Evolutionary conservation across 148 eudicot species (phyloP), one percentile per base, ranked within the genome.

Genomic region (Amaranthus hypochondriacus): DNA sequence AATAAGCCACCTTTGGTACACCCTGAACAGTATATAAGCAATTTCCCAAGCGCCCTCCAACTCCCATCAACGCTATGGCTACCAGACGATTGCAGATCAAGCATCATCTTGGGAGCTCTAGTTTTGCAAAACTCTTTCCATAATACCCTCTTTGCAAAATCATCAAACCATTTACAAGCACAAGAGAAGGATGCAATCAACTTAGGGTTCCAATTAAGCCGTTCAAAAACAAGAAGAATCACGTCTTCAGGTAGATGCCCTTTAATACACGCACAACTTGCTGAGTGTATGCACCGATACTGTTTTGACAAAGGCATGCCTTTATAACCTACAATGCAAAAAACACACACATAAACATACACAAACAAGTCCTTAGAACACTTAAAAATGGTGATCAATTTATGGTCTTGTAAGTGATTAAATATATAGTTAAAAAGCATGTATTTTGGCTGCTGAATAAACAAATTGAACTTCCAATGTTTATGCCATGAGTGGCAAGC

Each of bases 31-130:
- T 88, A 88, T 48, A 94, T 88, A 82, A 94, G 93, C 63, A 94
- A 86, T 91, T 94, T 94, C 14, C 90, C 98, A 66, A 94, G 95
- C 39, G 98, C 93, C 78, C 97, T 91, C 98, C 98, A 94, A 77
- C 90, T 94, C 55, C 97, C 97, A 76, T 91, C 98, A 72, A 92
- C 93, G 73, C 86, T 88, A 72, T 88, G 96, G 73, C 88, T 89
- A 4, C 97, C 96, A 77, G 88, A 77, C 42, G 89, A 89, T 68
- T 92, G 97, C 56, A 92, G 76, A 78, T 94, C 98, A 48, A 85
- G 76, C 96, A 88, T 94, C 96, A 92, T 94, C 80, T 88, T 94
- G 12, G 98, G 98, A 68, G 98, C 98, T 76, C 97, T 83, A 53
- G 96, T 82, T 52, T 83, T 80, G 69, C 96, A 94, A 73, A 94